Conservation (phyloP, 2,329 filamentous ascomycete genomes). For the Rachicladosporium sp. region DNA sequence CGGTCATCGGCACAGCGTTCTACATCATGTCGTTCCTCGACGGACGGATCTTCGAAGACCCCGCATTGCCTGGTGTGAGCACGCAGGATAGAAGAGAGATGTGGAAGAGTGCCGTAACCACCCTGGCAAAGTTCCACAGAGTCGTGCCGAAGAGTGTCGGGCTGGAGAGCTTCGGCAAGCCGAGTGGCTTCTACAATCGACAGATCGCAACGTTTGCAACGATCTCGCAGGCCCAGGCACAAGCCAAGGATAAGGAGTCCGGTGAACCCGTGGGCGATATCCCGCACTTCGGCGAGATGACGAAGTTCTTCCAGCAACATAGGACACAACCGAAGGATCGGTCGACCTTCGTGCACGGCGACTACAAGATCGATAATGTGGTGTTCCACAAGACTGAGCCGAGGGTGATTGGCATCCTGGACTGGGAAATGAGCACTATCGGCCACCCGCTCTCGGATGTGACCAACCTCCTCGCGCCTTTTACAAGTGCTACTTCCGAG, state of each 20-base stretch:
- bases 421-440: constrained; percentile 98
- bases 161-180: constrained; percentile 60
- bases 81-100: constrained; percentile 59
- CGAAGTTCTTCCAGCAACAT: constrained; percentile 62
- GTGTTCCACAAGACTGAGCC: constrained; percentile 78
- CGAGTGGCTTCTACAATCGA: constrained; percentile 66
- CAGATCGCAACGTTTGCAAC: constrained; percentile 74
- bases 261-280: constrained; percentile 65
- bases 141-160: constrained; percentile 56
- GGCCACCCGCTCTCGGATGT: constrained; percentile 92
- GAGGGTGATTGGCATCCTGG: constrained; percentile 79
- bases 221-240: constrained; percentile 67
- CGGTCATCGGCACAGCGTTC: constrained; percentile 77
- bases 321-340: constrained; percentile 62
- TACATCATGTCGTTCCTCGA: constrained; percentile 96
- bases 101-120: constrained; percentile 76
- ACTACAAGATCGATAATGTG: constrained; percentile 68
- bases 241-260: constrained; percentile 64
- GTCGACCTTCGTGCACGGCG: constrained; percentile 74
- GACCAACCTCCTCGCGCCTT: constrained; percentile 56
- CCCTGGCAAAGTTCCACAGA: constrained; percentile 73
- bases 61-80: constrained; percentile 61
- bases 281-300: constrained; percentile 70
- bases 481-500: constrained; percentile 27
- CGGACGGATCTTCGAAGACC: constrained; percentile 86